Percentiles rank a stretch among this genome's conserved stretches.
Conservation (phyloP, 768 basidiomycete species). For the Pisolithus microcarpus region DNA sequence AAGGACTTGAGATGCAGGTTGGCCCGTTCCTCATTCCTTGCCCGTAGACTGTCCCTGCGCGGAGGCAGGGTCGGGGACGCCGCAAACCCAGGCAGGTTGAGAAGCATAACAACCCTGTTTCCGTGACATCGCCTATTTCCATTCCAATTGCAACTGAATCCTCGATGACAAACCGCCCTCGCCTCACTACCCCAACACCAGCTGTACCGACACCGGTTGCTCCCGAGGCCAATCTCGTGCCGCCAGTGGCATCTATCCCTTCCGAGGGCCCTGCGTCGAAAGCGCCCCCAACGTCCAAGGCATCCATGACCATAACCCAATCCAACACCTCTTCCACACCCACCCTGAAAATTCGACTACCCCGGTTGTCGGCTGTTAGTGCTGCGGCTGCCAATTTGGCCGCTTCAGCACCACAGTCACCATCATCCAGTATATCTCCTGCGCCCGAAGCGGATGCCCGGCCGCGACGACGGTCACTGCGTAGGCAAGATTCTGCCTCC, state of each 20-base stretch:
- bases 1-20: background rate
- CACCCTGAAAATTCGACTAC: slow-evolving; percentile 29
- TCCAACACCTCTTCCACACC: slow-evolving; percentile 26
- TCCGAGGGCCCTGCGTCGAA: slow-evolving; percentile 8
- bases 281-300: slow-evolving; percentile 19
- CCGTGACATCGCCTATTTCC: background rate
- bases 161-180: slow-evolving; percentile 4
- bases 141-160: slow-evolving; percentile 13
- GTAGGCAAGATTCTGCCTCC: slow-evolving; percentile 23
- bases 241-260: slow-evolving; percentile 1
- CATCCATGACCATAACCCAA: slow-evolving; percentile 29
- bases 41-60: slow-evolving; percentile 12
- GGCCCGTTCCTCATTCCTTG: background rate
- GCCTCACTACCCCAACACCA: slow-evolving; percentile 5
- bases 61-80: slow-evolving; percentile 14
- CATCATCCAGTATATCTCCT: slow-evolving; percentile 14
- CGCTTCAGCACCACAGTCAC: slow-evolving; percentile 16
- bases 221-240: background rate
- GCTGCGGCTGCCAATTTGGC: slow-evolving; percentile 14
- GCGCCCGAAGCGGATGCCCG: slow-evolving; percentile 23
- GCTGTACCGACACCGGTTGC: no score
- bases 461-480: slow-evolving; percentile 21
- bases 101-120: slow-evolving; percentile 12
- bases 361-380: slow-evolving; percentile 26
- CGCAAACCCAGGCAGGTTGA: slow-evolving; percentile 17